phyloP scores from a whole-genome alignment of 805 yeast species.

The Starmerella kuoi region DNA sequence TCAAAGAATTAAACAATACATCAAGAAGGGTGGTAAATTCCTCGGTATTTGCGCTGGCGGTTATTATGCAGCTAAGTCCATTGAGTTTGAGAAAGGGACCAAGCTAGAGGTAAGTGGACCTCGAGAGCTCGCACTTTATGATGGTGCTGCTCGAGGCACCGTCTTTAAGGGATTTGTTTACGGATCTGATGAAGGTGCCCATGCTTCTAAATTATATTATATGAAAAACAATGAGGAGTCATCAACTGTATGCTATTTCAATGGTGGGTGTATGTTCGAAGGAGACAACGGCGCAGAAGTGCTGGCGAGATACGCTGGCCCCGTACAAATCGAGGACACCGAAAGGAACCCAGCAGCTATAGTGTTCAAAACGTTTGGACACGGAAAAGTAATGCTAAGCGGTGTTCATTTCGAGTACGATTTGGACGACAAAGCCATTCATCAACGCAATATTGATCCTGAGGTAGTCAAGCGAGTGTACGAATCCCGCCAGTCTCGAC shows the following conservation, averaged over 20 bases:
- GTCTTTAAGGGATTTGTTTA: constrained; percentile 73
- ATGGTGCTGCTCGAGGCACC: constrained; percentile 73
- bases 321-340: constrained; percentile 39
- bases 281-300: constrained; percentile 53
- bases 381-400: constrained; percentile 61
- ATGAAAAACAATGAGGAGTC: neutral
- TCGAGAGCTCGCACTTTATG: constrained; percentile 69
- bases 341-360: constrained; percentile 49
- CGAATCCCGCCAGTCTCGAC: constrained; percentile 38
- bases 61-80: constrained; percentile 60
- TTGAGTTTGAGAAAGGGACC: constrained; percentile 76
- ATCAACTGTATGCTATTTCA: constrained; percentile 40
- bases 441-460: constrained; percentile 26
- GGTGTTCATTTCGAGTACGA: constrained; percentile 86
- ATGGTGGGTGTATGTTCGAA: constrained; percentile 84
- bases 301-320: constrained; percentile 53
- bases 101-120: constrained; percentile 71
- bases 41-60: constrained; percentile 95
- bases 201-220: constrained; percentile 37
- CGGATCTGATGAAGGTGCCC: constrained; percentile 63
- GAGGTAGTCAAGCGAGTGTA: constrained; percentile 34
- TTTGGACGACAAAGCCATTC: constrained; percentile 37
- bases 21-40: constrained; percentile 66
- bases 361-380: constrained; percentile 52
- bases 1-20: constrained; percentile 46